These are phyloP conservation scores for Tylopilus plumbeoviolaceoides DNA, from an alignment of 768 basidiomycete genomes.

Conservation along the genomic window DNA sequence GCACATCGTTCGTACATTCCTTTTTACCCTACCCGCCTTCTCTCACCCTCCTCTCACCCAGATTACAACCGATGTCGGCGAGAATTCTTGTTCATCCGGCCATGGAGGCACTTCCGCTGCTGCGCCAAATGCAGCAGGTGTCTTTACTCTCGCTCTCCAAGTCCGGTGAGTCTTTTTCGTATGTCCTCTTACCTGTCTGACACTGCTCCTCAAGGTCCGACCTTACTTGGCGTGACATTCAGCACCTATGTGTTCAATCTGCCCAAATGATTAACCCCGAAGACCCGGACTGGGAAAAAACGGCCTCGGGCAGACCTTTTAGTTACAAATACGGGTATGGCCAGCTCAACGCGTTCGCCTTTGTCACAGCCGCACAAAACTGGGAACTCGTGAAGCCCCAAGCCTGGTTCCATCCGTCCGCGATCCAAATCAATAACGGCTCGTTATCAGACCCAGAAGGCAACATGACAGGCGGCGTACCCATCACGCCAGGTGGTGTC, in stretches of 20 bases:
- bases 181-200: slow-evolving; percentile 8
- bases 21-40: slow-evolving; percentile 2
- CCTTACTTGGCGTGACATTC: slow-evolving; percentile 94
- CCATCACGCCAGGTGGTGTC: slow-evolving; percentile 64
- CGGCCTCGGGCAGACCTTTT: slow-evolving; percentile 46
- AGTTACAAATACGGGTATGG: slow-evolving; percentile 98
- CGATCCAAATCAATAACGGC: slow-evolving; percentile 62
- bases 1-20: slow-evolving; percentile 67
- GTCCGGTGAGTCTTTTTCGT: slow-evolving; percentile 54
- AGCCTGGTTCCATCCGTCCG: slow-evolving; percentile 77
- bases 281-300: slow-evolving; percentile 93
- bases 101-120: slow-evolving; percentile 99
- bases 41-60: slow-evolving; percentile 36
- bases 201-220: slow-evolving; percentile 60
- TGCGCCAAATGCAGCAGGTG: slow-evolving; percentile 93
- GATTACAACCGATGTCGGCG: slow-evolving; percentile 94
- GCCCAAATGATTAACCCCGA: slow-evolving; percentile 77
- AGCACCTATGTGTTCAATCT: slow-evolving; percentile 79
- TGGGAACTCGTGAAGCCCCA: slow-evolving; percentile 94
- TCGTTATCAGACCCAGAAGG: slow-evolving; percentile 43
- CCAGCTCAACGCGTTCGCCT: slow-evolving; percentile 74
- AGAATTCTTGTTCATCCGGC: slow-evolving; percentile 69
- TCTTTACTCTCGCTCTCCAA: slow-evolving; percentile 86
- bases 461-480: slow-evolving; percentile 57
- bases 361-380: slow-evolving; percentile 72